These are phyloP conservation scores for Botryosphaeria dothidea DNA, from an alignment of 2,329 filamentous ascomycete species.

Conservation along the genomic window DNA sequence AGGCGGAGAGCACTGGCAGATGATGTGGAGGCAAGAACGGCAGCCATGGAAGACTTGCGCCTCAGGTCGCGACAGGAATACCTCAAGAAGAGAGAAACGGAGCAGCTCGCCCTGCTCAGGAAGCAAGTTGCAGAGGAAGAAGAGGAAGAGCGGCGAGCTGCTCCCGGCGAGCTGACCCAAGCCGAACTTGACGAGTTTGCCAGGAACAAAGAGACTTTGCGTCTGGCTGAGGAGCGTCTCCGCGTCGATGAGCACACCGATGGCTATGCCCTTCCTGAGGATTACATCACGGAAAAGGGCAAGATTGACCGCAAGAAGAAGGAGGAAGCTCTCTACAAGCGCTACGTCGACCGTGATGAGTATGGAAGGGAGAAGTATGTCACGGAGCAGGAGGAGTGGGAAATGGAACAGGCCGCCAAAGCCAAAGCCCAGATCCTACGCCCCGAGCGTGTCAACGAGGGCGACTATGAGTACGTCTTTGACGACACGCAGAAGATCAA, in stretches of 20 bases:
- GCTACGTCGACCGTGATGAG: slow-evolving; percentile 85
- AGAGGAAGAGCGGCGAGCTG: slow-evolving; percentile 68
- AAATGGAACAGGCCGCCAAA: slow-evolving; percentile 82
- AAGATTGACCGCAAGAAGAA: slow-evolving; percentile 87
- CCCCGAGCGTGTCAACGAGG: slow-evolving; percentile 72
- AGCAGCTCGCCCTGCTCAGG: slow-evolving; percentile 80
- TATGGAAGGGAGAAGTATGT: slow-evolving; percentile 86
- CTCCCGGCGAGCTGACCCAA: slow-evolving; percentile 72
- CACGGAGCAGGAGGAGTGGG: slow-evolving; percentile 96
- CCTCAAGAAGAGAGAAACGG: slow-evolving; percentile 85
- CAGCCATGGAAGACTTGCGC: slow-evolving; percentile 77
- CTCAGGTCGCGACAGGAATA: slow-evolving; percentile 89
- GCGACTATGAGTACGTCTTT: slow-evolving; percentile 89
- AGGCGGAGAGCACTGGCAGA: slow-evolving; percentile 65
- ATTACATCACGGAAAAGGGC: slow-evolving; percentile 92
- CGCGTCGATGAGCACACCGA: slow-evolving; percentile 89
- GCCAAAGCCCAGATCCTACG: slow-evolving; percentile 82
- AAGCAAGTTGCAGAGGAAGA: slow-evolving; percentile 90
- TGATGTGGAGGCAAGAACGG: slow-evolving; percentile 63
- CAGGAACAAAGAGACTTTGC: slow-evolving; percentile 76
- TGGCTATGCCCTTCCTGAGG: slow-evolving; percentile 90
- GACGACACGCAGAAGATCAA: slow-evolving; percentile 87
- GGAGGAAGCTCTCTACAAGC: slow-evolving; percentile 84
- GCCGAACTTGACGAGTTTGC: slow-evolving; percentile 85
- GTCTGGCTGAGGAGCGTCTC: slow-evolving; percentile 79